phyloP scores from a whole-genome alignment of 495 filamentous ascomycete species.

The Thermothielavioides terrestris region DNA sequence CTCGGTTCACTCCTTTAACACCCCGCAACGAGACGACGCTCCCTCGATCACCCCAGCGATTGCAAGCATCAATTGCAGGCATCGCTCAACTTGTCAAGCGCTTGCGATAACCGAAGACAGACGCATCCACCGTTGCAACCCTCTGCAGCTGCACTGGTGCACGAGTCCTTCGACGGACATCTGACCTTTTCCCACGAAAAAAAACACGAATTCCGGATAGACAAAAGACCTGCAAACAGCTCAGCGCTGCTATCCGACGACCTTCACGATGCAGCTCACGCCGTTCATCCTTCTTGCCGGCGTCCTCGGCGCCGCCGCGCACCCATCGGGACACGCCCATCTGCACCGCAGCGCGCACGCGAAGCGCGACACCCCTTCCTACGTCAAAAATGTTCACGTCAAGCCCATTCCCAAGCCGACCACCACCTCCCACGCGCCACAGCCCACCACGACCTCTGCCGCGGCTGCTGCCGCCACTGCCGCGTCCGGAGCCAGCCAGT shows the following conservation, averaged over 20 bases:
- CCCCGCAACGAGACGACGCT: slow-evolving; percentile 11
- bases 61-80: slow-evolving; percentile 16
- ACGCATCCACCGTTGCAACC: not conserved
- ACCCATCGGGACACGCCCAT: slow-evolving; percentile 29
- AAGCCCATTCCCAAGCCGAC: slow-evolving; percentile 6
- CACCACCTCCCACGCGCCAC: slow-evolving; percentile 1
- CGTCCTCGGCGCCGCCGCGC: slow-evolving; percentile 20
- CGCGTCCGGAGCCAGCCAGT: not conserved
- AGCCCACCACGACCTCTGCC: not conserved
- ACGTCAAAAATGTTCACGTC: slow-evolving; percentile 21
- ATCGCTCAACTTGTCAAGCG: not conserved
- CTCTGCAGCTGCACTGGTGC: too few species aligned
- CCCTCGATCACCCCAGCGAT: slow-evolving; percentile 2
- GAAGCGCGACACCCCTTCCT: slow-evolving; percentile 12
- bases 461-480: not conserved
- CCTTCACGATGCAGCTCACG: slow-evolving; percentile 24
- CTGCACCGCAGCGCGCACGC: slow-evolving; percentile 21
- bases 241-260: not conserved
- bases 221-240: not conserved
- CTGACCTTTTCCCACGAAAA: not conserved
- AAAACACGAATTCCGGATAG: slow-evolving; percentile 6
- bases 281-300: slow-evolving; percentile 22
- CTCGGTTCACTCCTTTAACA: slow-evolving; percentile 26
- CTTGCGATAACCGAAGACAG: not conserved
- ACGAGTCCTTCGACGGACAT: too few species aligned